Evolutionary conservation across 139 green algal species (phyloP), one percentile per base, ranked within the genome.

Genomic region (Coelastrella sp.): DNA sequence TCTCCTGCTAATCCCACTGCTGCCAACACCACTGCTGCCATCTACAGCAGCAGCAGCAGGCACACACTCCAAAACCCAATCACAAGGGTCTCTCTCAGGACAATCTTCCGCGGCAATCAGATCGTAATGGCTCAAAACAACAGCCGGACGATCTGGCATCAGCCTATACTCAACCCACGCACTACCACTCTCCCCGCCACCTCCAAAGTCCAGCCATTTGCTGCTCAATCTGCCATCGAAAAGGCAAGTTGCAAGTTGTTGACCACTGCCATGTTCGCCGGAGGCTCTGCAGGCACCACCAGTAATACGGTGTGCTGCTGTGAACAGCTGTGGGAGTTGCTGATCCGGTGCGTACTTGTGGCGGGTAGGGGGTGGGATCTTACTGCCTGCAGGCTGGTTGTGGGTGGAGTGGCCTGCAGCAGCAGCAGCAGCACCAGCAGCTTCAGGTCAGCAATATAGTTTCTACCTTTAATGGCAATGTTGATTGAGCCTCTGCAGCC

Each of bases 131-230:
- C 10, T 23, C 23, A 96, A 0, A 4, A 79, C 22, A 0, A 92
- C 81, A 5, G 80, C 4, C 61, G 83, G 20, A 32, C 68, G 7
- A 17, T 32, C 71, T 4, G 87, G 64, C 10, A 93, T 90, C 60
- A 97, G 74, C 54, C 89, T 91, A 65, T 95, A 96, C 91, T 98
- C 94, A 19, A 97, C 81, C 96, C 95, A 98, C 0, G 92, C 86
- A 5, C 17, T 61, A 58, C 95, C 92, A 4, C 86, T 64, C 4
- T 65, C 3, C 8, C 91, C 92, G 60, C 87, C 91, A 22, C 93
- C 95, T 17, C 94, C 95, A 92, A 98, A 98, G 88, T 98, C 96
- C 20, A 98, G 93, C 96, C 96, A 98, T 86, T 98, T 98, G 80
- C 89, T 97, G 64, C 58, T 22, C 0, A 58, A 3, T 19, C 74